These are phyloP conservation scores for Pilatotrama ljubarskyi DNA, from an alignment of 768 basidiomycete species.

Conservation along the genomic window DNA sequence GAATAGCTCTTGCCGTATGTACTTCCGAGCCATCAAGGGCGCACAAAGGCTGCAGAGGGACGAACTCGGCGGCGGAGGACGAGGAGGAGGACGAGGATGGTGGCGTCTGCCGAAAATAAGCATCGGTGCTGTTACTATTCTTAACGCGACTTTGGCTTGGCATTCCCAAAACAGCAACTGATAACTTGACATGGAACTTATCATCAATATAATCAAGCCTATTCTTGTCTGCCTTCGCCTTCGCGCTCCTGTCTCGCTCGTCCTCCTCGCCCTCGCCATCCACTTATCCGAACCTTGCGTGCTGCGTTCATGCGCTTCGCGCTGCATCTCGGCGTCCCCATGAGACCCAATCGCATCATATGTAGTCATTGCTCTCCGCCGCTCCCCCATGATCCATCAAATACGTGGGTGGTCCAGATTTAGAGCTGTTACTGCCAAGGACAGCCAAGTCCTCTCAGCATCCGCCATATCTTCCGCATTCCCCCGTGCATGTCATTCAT, in stretches of 20 bases:
- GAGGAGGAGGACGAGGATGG: conserved; percentile 11
- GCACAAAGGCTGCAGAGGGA: background rate
- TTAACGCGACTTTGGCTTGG: conserved; percentile 20
- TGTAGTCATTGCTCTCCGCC: background rate
- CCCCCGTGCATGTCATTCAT: conserved; percentile 8
- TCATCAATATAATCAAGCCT: conserved; percentile 18
- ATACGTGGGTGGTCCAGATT: conserved; percentile 3
- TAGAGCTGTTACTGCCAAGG: conserved; percentile 23
- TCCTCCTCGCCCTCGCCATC: background rate
- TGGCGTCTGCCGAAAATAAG: conserved; percentile 23
- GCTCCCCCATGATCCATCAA: background rate
- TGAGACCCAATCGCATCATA: conserved; percentile 3
- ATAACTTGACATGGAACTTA: conserved; percentile 14
- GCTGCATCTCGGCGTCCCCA: background rate
- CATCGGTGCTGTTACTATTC: conserved; percentile 21
- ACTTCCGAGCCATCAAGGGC: background rate
- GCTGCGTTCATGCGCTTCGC: background rate
- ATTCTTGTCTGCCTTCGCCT: conserved; percentile 12
- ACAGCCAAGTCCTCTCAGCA: conserved; percentile 17
- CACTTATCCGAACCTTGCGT: background rate
- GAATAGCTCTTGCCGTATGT: background rate
- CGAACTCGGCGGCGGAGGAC: background rate
- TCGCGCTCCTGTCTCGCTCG: background rate
- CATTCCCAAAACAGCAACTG: conserved; percentile 18
- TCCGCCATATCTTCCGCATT: conserved; percentile 17